phyloP scores from a whole-genome alignment of 2,329 filamentous ascomycete species.

The Fusarium dimerum region DNA sequence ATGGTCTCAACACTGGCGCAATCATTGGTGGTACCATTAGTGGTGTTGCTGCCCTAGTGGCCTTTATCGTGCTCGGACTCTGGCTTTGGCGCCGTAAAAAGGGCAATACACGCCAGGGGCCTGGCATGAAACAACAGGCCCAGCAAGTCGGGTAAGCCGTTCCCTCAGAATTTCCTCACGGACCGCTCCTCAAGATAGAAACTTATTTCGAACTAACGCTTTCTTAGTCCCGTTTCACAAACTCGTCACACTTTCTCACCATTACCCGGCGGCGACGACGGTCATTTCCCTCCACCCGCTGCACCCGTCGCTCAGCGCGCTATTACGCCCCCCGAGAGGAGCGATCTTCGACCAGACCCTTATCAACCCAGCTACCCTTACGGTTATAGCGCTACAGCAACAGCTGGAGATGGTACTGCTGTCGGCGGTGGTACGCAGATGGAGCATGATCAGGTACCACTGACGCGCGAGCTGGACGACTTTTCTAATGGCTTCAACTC shows the following conservation, averaged over 20 bases:
- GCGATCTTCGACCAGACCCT: conserved; percentile 19
- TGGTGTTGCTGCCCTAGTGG: conserved; percentile 48
- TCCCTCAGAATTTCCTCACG: background rate
- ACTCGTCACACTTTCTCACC: conserved; percentile 30
- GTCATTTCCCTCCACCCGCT: conserved; percentile 15
- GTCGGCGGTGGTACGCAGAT: conserved; percentile 25
- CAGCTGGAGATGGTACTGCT: conserved; percentile 14
- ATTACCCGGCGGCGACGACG: conserved; percentile 30
- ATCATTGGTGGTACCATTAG: conserved; percentile 57
- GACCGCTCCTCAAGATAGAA: conserved; percentile 1
- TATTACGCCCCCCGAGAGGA: conserved; percentile 16
- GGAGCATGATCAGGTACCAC: conserved; percentile 40
- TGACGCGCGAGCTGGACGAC: conserved; percentile 46
- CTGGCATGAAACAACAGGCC: conserved; percentile 40
- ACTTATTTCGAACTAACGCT: conserved; percentile 16
- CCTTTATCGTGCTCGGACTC: conserved; percentile 43
- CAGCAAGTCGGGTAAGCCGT: conserved; percentile 44
- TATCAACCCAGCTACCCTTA: conserved; percentile 19
- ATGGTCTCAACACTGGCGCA: conserved; percentile 43
- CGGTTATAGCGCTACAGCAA: conserved; percentile 12
- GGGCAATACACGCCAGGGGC: conserved; percentile 43
- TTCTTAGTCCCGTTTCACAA: conserved; percentile 30
- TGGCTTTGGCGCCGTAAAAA: conserved; percentile 47
- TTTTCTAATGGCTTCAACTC: conserved; percentile 46
- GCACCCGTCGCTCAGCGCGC: conserved; percentile 17